Base-by-base conservation (phyloP, 1,139 yeast species). In the Taiozyma sp. region DNA sequence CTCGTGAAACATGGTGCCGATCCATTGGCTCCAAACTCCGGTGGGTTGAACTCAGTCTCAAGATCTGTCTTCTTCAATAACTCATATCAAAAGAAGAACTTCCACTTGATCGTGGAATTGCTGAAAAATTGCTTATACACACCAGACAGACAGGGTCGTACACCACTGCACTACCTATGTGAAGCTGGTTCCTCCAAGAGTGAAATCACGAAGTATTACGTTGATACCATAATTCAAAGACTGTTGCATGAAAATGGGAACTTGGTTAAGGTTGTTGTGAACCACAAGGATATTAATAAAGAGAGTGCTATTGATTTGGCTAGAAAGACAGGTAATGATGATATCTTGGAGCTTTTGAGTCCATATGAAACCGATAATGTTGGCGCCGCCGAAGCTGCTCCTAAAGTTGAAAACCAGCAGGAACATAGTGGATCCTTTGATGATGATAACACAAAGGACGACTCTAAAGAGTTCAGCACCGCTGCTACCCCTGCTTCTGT, bases 61-160 rank as follows among this genome's bases (percentile, higher is more conserved):
- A 85, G 95, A 57, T 73, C 93, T 26, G 79, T 91, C 26, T 82
- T 87, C 61, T 93, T 90, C 72, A 90, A 91, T 55, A 93, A 93
- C 66, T 88, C 96, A 58, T 88, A 71, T 63, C 96, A 90, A 57
- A 74, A 87, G 56, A 78, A 82, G 50, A 86, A 88, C 56, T 91
- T 91, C 62, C 81, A 85, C 3, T 73, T 77, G 49, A 81, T 91
- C 6, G 76, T 90, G 46, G 85, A 85, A 35, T 74, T 85, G 49
- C 73, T 91, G 57, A 84, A 85, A 55, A 76, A 80, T 51, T 88
- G 91, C 61, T 68, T 85, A 46, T 80, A 83, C 43, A 83, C 84
- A 48, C 87, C 93, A 4, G 95, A 86, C 66, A 74, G 75, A 32
- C 81, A 80, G 61, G 88, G 88, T 16, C 72, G 91, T 56, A 80